Evolutionary conservation across 2,329 filamentous ascomycete species (phyloP).

Genomic region (Scedosporium minutisporum): DNA sequence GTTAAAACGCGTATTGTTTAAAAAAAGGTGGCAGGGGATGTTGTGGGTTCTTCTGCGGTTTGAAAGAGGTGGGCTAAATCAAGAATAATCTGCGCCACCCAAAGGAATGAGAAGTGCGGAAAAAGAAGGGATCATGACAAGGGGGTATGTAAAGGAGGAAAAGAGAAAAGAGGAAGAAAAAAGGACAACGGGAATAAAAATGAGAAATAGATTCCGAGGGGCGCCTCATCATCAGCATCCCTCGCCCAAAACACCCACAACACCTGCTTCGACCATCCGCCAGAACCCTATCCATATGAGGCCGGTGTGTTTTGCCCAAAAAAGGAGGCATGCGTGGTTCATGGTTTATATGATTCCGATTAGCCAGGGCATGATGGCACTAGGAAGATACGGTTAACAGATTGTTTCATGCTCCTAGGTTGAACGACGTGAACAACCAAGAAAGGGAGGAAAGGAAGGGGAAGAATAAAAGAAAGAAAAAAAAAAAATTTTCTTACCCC

Average conservation of each 20-base stretch:
- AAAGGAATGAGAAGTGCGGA: background rate
- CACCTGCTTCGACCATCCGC: too few relatives aligned
- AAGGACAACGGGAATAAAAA: too few relatives aligned
- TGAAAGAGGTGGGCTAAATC: background rate
- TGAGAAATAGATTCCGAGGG: too few relatives aligned
- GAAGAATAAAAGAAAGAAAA: background rate
- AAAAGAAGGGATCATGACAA: background rate
- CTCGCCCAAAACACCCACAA: too few relatives aligned
- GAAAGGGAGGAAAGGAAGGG: slow-evolving; percentile 5
- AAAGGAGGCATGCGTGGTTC: slow-evolving; percentile 1
- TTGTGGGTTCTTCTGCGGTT: background rate
- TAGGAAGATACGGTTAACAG: too few relatives aligned
- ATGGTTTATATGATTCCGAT: too few relatives aligned
- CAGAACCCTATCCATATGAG: too few relatives aligned
- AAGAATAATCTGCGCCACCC: background rate
- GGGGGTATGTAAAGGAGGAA: background rate
- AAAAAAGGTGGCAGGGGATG: background rate
- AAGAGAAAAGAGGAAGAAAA: slow-evolving; percentile 5
- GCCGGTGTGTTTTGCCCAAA: too few relatives aligned
- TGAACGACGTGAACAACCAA: background rate
- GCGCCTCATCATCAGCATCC: too few relatives aligned
- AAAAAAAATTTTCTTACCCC: slow-evolving; percentile 56
- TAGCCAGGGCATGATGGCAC: too few relatives aligned
- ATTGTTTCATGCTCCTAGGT: too few relatives aligned
- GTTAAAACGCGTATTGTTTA: background rate